A percentile compares a stretch with the other conserved stretches of the same genome.
phyloP scores from a whole-genome alignment of 208 protist genomes.

The Leishmania braziliensis region DNA sequence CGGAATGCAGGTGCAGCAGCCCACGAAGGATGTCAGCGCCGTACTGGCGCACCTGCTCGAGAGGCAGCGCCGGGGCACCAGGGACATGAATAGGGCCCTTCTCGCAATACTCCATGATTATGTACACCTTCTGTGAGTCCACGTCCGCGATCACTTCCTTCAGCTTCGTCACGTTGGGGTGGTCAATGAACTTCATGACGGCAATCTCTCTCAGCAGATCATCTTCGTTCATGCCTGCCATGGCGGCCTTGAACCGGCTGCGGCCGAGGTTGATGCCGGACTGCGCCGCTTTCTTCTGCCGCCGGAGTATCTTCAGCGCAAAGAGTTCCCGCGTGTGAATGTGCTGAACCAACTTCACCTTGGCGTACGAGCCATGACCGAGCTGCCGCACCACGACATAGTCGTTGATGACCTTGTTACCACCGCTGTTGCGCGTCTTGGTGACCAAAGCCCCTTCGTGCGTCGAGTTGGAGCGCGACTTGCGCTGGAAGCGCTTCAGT shows the following conservation, averaged over 20 bases:
- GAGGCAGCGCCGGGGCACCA: conserved; percentile 51
- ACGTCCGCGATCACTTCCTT: conserved; percentile 97
- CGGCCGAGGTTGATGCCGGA: conserved; percentile 20
- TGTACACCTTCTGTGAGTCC: conserved; percentile 86
- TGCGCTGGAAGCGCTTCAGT: conserved; percentile 61
- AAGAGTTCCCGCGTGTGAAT: conserved; percentile 62
- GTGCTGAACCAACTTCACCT: conserved; percentile 91
- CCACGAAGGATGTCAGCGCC: conserved; percentile 61
- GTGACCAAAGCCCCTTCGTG: conserved; percentile 46
- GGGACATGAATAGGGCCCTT: conserved; percentile 73
- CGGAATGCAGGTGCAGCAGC: conserved; percentile 74
- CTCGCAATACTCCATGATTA: conserved; percentile 95
- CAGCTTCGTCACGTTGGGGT: conserved; percentile 95
- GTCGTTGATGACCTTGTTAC: conserved; percentile 92
- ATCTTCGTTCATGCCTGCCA: conserved; percentile 41
- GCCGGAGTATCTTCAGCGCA: conserved; percentile 84
- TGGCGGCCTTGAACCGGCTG: conserved; percentile 22
- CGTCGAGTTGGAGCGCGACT: conserved; percentile 37
- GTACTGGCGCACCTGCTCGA: conserved; percentile 58
- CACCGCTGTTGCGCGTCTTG: conserved; percentile 66
- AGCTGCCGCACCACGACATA: conserved; percentile 85
- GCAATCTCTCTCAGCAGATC: conserved; percentile 93
- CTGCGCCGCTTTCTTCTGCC: conserved; percentile 21
- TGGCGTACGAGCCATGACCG: conserved; percentile 80
- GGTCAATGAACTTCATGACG: conserved; percentile 96